phyloP scores from a whole-genome alignment of 1,284 basidiomycete genomes.

The Fistulinella staudtii region DNA sequence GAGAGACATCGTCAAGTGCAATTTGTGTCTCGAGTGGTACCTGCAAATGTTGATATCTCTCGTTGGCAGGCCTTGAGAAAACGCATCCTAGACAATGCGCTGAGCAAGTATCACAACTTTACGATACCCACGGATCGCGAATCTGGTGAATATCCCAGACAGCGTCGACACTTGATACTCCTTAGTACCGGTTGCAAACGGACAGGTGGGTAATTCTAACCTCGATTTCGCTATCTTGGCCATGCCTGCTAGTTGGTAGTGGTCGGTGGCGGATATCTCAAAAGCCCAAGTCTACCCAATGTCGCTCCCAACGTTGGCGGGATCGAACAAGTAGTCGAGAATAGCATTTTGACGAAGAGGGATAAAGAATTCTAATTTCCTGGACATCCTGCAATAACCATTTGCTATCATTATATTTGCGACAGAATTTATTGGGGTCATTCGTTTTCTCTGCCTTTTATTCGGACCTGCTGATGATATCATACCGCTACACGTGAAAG shows the following conservation, averaged over 20 bases:
- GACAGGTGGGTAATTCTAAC: constrained; percentile 12
- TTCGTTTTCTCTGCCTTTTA: not conserved
- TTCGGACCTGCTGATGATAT: constrained; percentile 23
- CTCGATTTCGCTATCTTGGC: not conserved
- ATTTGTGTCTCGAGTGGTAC: not conserved
- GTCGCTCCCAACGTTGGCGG: constrained; percentile 38
- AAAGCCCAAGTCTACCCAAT: constrained; percentile 40
- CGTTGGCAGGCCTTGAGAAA: constrained; percentile 23
- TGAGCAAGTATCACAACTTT: constrained; percentile 33
- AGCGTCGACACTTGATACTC: not conserved
- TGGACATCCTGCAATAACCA: not conserved
- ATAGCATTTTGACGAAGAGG: constrained; percentile 36
- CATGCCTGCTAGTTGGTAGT: constrained; percentile 23
- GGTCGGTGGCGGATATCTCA: constrained; percentile 39
- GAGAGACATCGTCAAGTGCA: constrained; percentile 19
- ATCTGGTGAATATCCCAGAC: constrained; percentile 6
- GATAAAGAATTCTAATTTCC: constrained; percentile 21
- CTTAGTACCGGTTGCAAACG: constrained; percentile 41
- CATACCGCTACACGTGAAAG: constrained; percentile 25
- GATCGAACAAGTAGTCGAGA: constrained; percentile 36
- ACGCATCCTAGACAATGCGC: constrained; percentile 32
- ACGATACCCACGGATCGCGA: constrained; percentile 37
- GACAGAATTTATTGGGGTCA: constrained; percentile 33
- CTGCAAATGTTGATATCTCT: not conserved
- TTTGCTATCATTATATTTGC: constrained; percentile 34